These are phyloP conservation scores for Gigaspora rosea DNA, from an alignment of 192 early-diverging fungal species.

Conservation along the genomic window DNA sequence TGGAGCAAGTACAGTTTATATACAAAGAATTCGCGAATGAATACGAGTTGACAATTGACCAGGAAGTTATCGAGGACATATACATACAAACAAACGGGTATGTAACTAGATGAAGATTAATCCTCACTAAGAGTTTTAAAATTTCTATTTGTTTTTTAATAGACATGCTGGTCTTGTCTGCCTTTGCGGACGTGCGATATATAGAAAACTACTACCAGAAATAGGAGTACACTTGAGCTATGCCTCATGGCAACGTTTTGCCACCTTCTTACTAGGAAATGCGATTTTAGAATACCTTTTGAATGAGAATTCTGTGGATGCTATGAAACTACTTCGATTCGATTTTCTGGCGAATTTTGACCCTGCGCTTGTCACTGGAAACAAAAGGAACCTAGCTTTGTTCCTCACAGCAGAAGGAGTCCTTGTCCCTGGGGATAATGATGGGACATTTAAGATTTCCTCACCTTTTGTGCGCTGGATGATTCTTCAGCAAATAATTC, in stretches of 20 bases:
- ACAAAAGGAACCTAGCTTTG: slow-evolving; percentile 14
- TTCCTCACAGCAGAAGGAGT: slow-evolving; percentile 31
- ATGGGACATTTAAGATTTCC: slow-evolving; percentile 31
- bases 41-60: slow-evolving; percentile 15
- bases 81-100: slow-evolving; percentile 31
- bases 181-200: slow-evolving; percentile 29
- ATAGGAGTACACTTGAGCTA: neutral
- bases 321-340: slow-evolving; percentile 11
- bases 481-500: slow-evolving; percentile 31
- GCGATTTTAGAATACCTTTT: slow-evolving; percentile 32
- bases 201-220: neutral
- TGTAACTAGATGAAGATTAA: slow-evolving; percentile 1
- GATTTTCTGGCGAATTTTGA: slow-evolving; percentile 17
- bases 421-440: neutral
- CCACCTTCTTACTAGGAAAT: neutral
- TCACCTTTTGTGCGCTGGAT: slow-evolving; percentile 30
- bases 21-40: slow-evolving; percentile 28
- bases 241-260: slow-evolving; percentile 28
- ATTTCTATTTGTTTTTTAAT: slow-evolving; percentile 22
- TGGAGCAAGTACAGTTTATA: slow-evolving; percentile 24
- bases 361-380: slow-evolving; percentile 5
- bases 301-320: neutral
- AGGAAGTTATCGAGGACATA: slow-evolving; percentile 27
- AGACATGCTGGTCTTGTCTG: slow-evolving; percentile 34
- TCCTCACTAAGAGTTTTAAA: slow-evolving; percentile 24